Evolutionary conservation across 1,139 yeast genomes (phyloP).

Genomic region (Hemisphaericaspora subhashii): DNA sequence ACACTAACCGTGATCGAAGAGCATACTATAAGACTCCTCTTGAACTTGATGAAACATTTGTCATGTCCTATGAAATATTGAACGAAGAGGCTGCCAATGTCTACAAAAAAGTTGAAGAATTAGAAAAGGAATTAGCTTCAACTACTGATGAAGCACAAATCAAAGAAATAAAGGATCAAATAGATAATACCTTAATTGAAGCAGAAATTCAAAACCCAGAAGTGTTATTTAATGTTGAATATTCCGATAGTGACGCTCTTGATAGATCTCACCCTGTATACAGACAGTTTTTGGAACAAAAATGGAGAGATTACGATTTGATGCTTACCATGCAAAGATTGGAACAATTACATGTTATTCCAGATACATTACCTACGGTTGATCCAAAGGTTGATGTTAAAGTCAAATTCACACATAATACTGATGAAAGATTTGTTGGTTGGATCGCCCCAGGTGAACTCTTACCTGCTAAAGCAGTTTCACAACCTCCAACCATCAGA

Average conservation of each 20-base stretch:
- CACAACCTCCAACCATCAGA: slow-evolving; percentile 71
- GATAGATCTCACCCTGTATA: slow-evolving; percentile 80
- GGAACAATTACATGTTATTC: slow-evolving; percentile 82
- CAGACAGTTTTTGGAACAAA: slow-evolving; percentile 61
- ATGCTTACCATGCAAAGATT: slow-evolving; percentile 85
- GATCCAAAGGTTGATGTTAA: slow-evolving; percentile 79
- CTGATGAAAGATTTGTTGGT: slow-evolving; percentile 46
- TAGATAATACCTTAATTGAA: slow-evolving; percentile 24
- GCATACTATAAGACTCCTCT: slow-evolving; percentile 61
- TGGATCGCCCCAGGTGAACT: slow-evolving; percentile 80
- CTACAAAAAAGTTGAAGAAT: slow-evolving; percentile 22
- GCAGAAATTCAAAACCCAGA: slow-evolving; percentile 82
- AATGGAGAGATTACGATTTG: slow-evolving; percentile 71
- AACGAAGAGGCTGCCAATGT: slow-evolving; percentile 39
- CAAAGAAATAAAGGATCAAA: slow-evolving; percentile 13
- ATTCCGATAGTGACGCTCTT: slow-evolving; percentile 40
- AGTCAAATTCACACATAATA: slow-evolving; percentile 71
- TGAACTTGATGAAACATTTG: slow-evolving; percentile 71
- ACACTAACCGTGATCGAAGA: slow-evolving; percentile 18
- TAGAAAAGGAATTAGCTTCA: slow-evolving; percentile 10
- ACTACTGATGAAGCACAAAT: slow-evolving; percentile 10
- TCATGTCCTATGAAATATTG: slow-evolving; percentile 62
- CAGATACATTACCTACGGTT: slow-evolving; percentile 90
- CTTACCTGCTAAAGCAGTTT: slow-evolving; percentile 71
- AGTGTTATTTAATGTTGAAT: slow-evolving; percentile 66